These are phyloP conservation scores for Gossypium trilobum DNA, from an alignment of 441 rosid genomes.

Conservation along the genomic window DNA sequence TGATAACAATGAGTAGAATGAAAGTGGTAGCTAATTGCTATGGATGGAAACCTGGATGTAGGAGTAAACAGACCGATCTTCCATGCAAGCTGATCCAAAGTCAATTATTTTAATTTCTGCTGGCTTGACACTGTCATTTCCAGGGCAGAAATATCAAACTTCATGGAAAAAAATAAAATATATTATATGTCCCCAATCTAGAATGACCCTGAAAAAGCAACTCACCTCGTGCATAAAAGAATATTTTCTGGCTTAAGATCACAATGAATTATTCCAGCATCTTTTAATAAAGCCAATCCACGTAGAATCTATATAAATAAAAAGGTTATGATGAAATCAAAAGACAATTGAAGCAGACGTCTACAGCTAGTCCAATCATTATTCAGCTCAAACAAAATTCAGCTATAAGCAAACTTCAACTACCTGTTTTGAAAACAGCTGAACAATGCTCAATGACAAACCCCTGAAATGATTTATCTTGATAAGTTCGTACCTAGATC, in stretches of 20 bases:
- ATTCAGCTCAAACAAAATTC: constrained; percentile 4
- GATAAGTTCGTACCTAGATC: constrained; percentile 87
- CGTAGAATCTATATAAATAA: constrained; percentile 56
- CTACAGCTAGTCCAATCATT: background rate
- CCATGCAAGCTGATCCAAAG: constrained; percentile 99
- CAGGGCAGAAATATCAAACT: constrained; percentile 30
- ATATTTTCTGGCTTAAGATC: constrained; percentile 99
- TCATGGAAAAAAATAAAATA: constrained; percentile 15
- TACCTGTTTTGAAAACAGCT: constrained; percentile 96
- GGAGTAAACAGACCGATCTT: constrained; percentile 94
- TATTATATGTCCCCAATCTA: constrained; percentile 11
- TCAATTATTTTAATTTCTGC: constrained; percentile 94
- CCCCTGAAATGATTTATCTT: constrained; percentile 93
- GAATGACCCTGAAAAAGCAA: constrained; percentile 20
- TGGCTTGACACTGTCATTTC: constrained; percentile 66
- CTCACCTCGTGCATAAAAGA: constrained; percentile 86
- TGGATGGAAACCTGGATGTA: constrained; percentile 75
- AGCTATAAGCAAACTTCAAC: constrained; percentile 14
- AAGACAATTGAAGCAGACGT: background rate
- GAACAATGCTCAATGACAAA: constrained; percentile 87
- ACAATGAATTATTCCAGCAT: constrained; percentile 95
- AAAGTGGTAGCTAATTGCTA: constrained; percentile 1
- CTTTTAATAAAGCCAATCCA: constrained; percentile 84
- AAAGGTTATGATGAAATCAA: constrained; percentile 5
- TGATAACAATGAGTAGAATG: constrained; percentile 12